A percentile compares a stretch with the other conserved stretches of the same genome.
These are phyloP conservation scores for Carex myosuroides DNA, from an alignment of 176 grass and related monocot species.

Conservation along the genomic window DNA sequence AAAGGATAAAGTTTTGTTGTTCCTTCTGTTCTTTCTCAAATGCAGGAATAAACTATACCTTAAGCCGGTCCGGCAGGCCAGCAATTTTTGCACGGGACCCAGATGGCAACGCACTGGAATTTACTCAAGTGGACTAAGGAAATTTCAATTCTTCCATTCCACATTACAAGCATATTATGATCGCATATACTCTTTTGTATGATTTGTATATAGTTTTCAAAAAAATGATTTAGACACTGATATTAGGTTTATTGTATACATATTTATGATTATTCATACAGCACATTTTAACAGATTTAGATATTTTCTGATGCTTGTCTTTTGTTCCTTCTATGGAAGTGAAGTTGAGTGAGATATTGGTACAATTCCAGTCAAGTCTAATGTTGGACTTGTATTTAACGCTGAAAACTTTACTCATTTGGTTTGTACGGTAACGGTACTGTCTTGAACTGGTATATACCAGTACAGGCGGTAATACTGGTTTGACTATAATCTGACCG, in stretches of 20 bases:
- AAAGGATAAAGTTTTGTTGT: not conserved
- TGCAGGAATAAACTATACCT: slow-evolving; percentile 91
- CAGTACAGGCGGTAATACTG: not conserved
- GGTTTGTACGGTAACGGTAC: not conserved
- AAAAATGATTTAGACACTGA: not conserved
- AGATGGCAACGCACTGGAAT: slow-evolving; percentile 79
- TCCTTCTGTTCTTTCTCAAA: not conserved
- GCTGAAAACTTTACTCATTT: not conserved
- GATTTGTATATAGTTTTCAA: not conserved
- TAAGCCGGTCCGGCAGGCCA: slow-evolving; percentile 79
- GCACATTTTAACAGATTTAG: not conserved
- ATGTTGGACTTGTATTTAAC: not conserved
- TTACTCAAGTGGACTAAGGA: slow-evolving; percentile 70
- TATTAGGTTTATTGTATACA: not conserved
- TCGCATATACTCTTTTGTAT: not conserved
- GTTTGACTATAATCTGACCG: not conserved
- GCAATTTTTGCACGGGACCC: slow-evolving; percentile 89
- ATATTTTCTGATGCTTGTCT: not conserved
- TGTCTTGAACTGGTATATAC: not conserved
- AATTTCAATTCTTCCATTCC: not conserved
- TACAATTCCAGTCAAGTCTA: not conserved
- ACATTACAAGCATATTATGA: not conserved
- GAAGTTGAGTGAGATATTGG: not conserved
- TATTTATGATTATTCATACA: not conserved
- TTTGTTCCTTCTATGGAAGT: not conserved